Base-by-base conservation (phyloP, 2,329 filamentous ascomycete species). In the Alternaria dauci region DNA sequence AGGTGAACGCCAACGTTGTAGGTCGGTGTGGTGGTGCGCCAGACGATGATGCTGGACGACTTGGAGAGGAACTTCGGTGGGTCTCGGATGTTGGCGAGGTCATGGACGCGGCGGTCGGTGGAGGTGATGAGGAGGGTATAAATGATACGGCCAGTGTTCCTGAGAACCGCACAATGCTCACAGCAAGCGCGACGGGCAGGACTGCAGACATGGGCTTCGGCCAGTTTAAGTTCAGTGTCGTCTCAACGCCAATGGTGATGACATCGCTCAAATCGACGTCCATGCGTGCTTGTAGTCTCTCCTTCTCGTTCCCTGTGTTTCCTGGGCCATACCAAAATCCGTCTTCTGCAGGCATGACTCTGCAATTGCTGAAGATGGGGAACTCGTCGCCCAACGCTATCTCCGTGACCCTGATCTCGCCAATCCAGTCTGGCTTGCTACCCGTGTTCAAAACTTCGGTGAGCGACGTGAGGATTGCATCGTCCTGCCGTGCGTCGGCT, bases 311-410 rank as follows among this genome's bases (percentile, higher is more conserved):
- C 63, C 85, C 81, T 14, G 66, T 58, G 20, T 85, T 85, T 77
- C 57, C 81, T 7, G 75, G 75, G 66, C 78, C 69, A 71, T 72
- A 71, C 48, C 70, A 71, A 36, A 89, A 81, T 1, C 90, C 91
- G 77, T 94, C 90, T 69, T 94, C 91, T 0, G 97, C 92, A 2
- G 94, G 93, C 62, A 97, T 97, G 56, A 99, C 91, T 60, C 95
- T 89, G 75, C 95, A 98, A 78, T 99, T 99, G 82, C 94, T 97
- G 79, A 99, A 96, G 54, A 99, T 99, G 28, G 95, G 95, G 67
- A 98, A 99, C 72, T 99, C 95, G 72, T 99, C 95, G 30, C 95
- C 95, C 5, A 99, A 83, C 52, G 91, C 96, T 61, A 99, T 88
- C 80, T 99, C 94, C 2, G 94, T 97, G 55, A 99, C 92, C 26